Base-by-base conservation (phyloP, 164 flowering plant species). In the Annona squamosa region DNA sequence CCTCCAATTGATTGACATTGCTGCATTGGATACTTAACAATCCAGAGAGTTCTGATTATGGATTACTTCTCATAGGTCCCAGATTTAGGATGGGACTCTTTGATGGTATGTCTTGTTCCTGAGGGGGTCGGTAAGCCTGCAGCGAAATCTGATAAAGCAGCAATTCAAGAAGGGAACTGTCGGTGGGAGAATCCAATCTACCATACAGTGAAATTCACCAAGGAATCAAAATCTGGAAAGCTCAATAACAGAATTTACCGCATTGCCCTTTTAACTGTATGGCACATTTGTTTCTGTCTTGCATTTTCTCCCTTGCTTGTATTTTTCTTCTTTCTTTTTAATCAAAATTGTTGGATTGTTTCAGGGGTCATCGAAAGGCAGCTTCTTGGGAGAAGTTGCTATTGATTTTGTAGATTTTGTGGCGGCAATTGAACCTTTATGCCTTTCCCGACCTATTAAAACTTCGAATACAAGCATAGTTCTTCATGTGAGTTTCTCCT, bases 321-420 rank as follows among this genome's bases (percentile, higher is more conserved):
- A 44, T 72, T 4, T 46, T 56, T 72, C 61, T 61, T 37, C 41
- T 17, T 66, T 42, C 4, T 42, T 66, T 13, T 66, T 41, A 1
- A 13, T 37, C 43, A 26, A 75, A 17, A 18, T 57, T 44, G 77
- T 16, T 41, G 57, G 71, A 67, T 69, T 75, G 68, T 81, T 59
- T 72, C 83, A 95, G 99, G 98, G 96, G 46, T 87, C 97, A n/a
- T 87, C 93, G 18, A 95, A 88, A 77, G 70, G 82, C 59, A 89
- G 91, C 52, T 78, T 85, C 78, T 75, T 91, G 42, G 99, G 99
- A 70, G 98, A 92, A 81, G 89, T 84, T 48, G 78, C 83, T 0
- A 65, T 95, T 70, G 88, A 95, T 81, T 85, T 95, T 65, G 88
- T 94, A 44, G 90, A 90, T 74, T 90, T 83, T 83, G 86, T 75